Evolutionary conservation across 1,139 yeast genomes (phyloP).

Genomic region (Candida buenavistaensis): DNA sequence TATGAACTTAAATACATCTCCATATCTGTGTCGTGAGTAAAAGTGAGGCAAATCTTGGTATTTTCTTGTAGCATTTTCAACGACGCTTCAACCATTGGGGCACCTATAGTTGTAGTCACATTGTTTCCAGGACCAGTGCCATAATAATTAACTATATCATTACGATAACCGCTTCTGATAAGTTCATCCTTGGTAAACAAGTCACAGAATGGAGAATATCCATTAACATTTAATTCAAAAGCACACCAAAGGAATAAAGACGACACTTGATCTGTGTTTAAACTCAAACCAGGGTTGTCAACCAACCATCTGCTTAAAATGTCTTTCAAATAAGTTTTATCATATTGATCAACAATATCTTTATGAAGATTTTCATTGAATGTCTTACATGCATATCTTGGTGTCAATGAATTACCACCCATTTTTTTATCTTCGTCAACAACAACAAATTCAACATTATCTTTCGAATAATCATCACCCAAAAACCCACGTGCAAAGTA

Average conservation of each 20-base stretch:
- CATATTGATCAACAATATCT: constrained; percentile 12
- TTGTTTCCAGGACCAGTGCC: constrained; percentile 52
- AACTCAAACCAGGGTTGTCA: constrained; percentile 30
- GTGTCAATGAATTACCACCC: constrained; percentile 42
- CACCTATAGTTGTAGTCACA: constrained; percentile 42
- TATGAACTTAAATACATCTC: constrained; percentile 48
- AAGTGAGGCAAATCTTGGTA: constrained; percentile 43
- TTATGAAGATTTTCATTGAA: constrained; percentile 13
- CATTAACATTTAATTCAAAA: constrained; percentile 53
- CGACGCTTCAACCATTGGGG: constrained; percentile 51
- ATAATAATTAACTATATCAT: constrained; percentile 49
- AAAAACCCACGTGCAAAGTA: constrained; percentile 36
- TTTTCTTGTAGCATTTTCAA: constrained; percentile 34
- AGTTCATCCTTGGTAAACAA: constrained; percentile 53
- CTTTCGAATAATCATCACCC: constrained; percentile 22
- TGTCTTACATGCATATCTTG: constrained; percentile 26
- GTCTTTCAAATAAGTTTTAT: constrained; percentile 29
- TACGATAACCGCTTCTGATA: constrained; percentile 31
- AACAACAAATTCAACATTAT: constrained; percentile 23
- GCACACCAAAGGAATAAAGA: constrained; percentile 50
- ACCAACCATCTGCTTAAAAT: constrained; percentile 39
- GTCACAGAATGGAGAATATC: constrained; percentile 47
- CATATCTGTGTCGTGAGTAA: constrained; percentile 59
- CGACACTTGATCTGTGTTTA: constrained; percentile 42
- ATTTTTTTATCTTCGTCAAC: constrained; percentile 27